Percentiles rank a stretch among this genome's conserved stretches.
Conservation (phyloP, 208 protist genomes). For the Naegleria gruberi region DNA sequence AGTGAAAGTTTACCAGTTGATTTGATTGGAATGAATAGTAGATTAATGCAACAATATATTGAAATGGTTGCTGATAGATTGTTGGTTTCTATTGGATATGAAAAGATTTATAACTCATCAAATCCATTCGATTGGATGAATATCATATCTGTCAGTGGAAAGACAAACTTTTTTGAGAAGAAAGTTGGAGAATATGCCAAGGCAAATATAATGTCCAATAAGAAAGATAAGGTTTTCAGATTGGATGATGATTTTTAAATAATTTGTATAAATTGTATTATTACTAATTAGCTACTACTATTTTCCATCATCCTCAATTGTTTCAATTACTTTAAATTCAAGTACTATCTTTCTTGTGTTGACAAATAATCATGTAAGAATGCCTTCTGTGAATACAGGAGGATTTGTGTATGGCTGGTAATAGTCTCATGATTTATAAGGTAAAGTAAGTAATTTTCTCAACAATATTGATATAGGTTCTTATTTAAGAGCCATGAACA, state of each 20-base stretch:
- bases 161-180: slow-evolving; percentile 99
- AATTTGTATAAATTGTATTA: too few relatives aligned
- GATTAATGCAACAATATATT: slow-evolving; percentile 97
- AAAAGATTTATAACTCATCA: slow-evolving; percentile 83
- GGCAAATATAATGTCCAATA: slow-evolving; percentile 81
- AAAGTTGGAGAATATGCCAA: slow-evolving; percentile 97
- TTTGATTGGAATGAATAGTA: slow-evolving; percentile 97
- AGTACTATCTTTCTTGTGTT: too few relatives aligned
- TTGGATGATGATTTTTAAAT: slow-evolving; percentile 80
- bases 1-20: slow-evolving; percentile 91
- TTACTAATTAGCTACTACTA: too few relatives aligned
- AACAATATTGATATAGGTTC: too few relatives aligned
- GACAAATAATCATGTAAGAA: too few relatives aligned
- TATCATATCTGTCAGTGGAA: slow-evolving; percentile 94
- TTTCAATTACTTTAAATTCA: too few relatives aligned
- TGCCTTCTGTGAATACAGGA: too few relatives aligned
- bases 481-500: too few relatives aligned
- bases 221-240: slow-evolving; percentile 57
- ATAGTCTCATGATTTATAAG: too few relatives aligned
- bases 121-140: slow-evolving; percentile 99
- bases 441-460: too few relatives aligned
- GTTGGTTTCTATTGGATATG: slow-evolving; percentile 79
- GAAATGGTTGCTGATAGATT: slow-evolving; percentile 98
- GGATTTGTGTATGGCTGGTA: too few relatives aligned
- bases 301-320: too few relatives aligned